Base-by-base conservation (phyloP, 176 grass and related monocot genomes). In the Hordeum marinum region DNA sequence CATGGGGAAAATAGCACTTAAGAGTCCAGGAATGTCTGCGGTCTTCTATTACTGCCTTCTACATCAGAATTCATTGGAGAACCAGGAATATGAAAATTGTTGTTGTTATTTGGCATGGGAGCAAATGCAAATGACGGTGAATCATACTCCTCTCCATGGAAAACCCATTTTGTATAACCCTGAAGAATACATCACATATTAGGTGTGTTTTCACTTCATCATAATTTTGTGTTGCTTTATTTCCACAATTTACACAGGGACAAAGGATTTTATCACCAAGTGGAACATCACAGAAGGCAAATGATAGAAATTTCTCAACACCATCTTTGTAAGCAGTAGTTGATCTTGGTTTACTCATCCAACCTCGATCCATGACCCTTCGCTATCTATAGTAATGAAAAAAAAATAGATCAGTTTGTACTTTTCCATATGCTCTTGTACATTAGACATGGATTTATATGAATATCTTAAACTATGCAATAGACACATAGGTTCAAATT, bases 321-420 rank as follows among this genome's bases (percentile, higher is more conserved):
- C 67, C 50, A 55, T 73, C 48, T 21, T 50, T 65, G 24, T 83
- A 83, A 5, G 72, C 66, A 24, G 57, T 7, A 23, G 7, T 41
- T 23, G 35, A 36, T 58, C 80, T 83, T 59, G 52, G 75, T 77
- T 77, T 77, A 58, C 50, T 60, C 75, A 77, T 60, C 54, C 52
- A 77, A 15, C 55, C 57, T 21, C 57, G 31, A n/a, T 77, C 52
- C 52, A 77, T 76, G 5, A 1, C 31, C 17, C 15, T 66, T 68
- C 7, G 34, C 3, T 68, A 68, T 67, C 32, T 68, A 17, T 18
- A 7, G 31, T 3, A 8, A 35, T 18, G 18, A 68, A 66, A 68
- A 2, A 3, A 68, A 36, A 68, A 5, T 20, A 36, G 32, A 4
- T 67, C 14, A 32, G 27, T 65, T 32, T 32, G 7, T 65, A 32